Conservation (phyloP, 768 basidiomycete species). For the Mycena crocata region DNA sequence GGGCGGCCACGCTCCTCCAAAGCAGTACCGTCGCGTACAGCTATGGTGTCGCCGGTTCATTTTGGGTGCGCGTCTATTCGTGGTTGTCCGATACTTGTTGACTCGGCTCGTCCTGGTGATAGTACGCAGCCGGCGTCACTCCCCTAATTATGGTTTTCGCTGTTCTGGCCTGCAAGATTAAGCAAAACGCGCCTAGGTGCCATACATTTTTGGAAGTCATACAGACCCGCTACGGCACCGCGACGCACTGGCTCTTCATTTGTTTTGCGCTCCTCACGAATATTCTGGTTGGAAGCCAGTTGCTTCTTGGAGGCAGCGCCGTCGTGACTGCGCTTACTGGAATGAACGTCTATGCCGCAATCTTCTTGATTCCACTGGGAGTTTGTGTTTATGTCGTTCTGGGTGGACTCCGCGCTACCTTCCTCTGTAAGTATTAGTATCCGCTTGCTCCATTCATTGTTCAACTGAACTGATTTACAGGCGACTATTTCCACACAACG, state of each 20-base stretch:
- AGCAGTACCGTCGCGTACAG: constrained; percentile 46
- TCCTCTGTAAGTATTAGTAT: no score
- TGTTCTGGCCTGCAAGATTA: constrained; percentile 21
- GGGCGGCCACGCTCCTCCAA: constrained; percentile 56
- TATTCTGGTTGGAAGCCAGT: no score
- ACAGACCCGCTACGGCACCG: no score
- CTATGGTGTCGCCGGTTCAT: constrained; percentile 25
- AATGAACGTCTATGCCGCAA: constrained; percentile 46
- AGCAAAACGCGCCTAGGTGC: constrained; percentile 63
- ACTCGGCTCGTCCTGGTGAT: no score
- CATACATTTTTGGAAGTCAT: constrained; percentile 64
- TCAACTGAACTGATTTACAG: no score
- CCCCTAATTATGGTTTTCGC: not conserved
- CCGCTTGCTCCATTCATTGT: no score
- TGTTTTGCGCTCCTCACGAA: no score
- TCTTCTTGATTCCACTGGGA: constrained; percentile 45
- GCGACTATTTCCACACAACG: constrained; percentile 44
- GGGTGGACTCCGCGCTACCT: constrained; percentile 35
- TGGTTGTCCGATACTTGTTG: no score
- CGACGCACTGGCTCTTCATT: no score
- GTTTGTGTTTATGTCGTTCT: constrained; percentile 39
- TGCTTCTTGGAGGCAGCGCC: constrained; percentile 38
- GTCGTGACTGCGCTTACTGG: constrained; percentile 47
- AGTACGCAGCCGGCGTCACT: constrained; percentile 22
- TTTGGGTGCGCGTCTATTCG: no score